Percentiles rank a stretch among this genome's conserved stretches.
These are phyloP conservation scores for Eleusine coracana DNA, from an alignment of 176 grass and related monocot genomes.

Conservation along the genomic window DNA sequence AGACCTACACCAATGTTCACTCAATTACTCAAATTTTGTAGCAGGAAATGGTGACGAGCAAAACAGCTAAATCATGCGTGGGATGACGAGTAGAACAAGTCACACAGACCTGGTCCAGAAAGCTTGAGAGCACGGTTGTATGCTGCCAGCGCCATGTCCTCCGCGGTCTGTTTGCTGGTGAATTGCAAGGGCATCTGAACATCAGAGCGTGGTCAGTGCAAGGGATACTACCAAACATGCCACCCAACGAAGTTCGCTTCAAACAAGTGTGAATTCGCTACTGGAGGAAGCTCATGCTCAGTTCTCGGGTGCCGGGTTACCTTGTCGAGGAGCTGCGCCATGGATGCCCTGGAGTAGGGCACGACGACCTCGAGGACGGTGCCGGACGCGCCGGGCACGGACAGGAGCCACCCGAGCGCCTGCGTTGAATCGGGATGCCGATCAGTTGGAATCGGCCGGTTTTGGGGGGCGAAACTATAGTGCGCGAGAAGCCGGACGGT, in stretches of 20 bases:
- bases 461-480: constrained; percentile 1
- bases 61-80: neutral
- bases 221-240: neutral
- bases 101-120: constrained; percentile 70
- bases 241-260: neutral
- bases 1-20: constrained; percentile 40
- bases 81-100: neutral
- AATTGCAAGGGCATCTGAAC: constrained; percentile 79
- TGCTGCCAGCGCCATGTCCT: constrained; percentile 82
- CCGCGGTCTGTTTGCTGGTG: constrained; percentile 69
- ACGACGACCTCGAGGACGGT: constrained; percentile 91
- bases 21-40: neutral
- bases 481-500: neutral
- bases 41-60: neutral
- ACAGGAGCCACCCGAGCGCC: constrained; percentile 90
- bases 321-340: constrained; percentile 88
- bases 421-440: constrained; percentile 26
- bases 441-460: constrained; percentile 15
- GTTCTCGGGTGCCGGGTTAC: constrained; percentile 27
- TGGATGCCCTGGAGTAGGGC: constrained; percentile 79
- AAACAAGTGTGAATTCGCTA: neutral
- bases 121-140: constrained; percentile 90
- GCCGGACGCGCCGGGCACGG: constrained; percentile 71
- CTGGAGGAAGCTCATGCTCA: neutral
- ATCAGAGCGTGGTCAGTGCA: constrained; percentile 23